These are phyloP conservation scores for Penicillium sp. DNA, from an alignment of 2,329 filamentous ascomycete species.

Conservation along the genomic window DNA sequence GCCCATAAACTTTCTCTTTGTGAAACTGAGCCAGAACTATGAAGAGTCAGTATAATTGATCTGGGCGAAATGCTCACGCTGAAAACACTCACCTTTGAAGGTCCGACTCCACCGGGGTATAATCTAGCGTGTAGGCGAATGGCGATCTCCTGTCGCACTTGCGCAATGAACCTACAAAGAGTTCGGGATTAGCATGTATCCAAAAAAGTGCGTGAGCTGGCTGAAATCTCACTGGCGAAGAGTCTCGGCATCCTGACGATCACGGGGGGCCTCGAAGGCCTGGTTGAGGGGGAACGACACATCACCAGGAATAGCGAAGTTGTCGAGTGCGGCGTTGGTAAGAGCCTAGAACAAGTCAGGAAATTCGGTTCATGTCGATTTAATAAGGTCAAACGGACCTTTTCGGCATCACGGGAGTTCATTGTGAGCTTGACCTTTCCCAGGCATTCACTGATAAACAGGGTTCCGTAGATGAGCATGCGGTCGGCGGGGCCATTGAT, in stretches of 20 bases:
- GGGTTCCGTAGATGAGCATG: conserved; percentile 92
- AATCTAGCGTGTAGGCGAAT: conserved; percentile 78
- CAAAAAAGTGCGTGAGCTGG: background rate
- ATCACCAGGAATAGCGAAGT: conserved; percentile 94
- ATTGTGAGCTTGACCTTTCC: conserved; percentile 79
- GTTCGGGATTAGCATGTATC: conserved; percentile 1
- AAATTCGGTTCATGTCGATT: background rate
- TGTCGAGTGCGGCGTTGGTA: conserved; percentile 86
- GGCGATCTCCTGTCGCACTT: conserved; percentile 91
- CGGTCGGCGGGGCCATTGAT: conserved; percentile 95
- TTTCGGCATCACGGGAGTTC: conserved; percentile 65
- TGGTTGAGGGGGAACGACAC: conserved; percentile 92
- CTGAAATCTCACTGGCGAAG: conserved; percentile 70
- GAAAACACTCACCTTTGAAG: conserved; percentile 56
- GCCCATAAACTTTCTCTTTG: conserved; percentile 99
- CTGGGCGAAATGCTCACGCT: background rate
- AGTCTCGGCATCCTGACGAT: conserved; percentile 85
- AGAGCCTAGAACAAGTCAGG: conserved; percentile 64
- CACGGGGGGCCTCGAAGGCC: conserved; percentile 86
- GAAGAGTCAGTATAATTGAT: conserved; percentile 21
- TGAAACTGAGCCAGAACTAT: conserved; percentile 98
- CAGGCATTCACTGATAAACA: conserved; percentile 90
- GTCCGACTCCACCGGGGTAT: conserved; percentile 73
- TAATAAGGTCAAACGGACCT: conserved; percentile 43
- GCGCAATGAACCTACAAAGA: conserved; percentile 62